These are phyloP conservation scores for Cladosporium oxysporum DNA, from an alignment of 2,329 filamentous ascomycete species.

Conservation along the genomic window DNA sequence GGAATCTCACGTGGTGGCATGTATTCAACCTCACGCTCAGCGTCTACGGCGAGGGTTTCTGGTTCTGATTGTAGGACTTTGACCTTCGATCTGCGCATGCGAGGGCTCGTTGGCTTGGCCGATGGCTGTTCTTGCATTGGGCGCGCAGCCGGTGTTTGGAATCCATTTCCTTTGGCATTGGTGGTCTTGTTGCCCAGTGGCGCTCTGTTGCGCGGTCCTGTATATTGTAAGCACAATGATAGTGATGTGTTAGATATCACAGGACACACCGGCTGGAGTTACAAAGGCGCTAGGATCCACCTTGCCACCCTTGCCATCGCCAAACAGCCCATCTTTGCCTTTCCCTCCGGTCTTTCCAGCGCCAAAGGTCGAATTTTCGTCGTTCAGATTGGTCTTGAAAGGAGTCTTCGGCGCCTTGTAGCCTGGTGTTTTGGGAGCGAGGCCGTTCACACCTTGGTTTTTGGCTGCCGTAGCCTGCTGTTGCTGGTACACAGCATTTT, in stretches of 20 bases:
- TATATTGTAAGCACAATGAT: constrained; percentile 39
- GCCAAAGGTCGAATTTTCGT: constrained; percentile 76
- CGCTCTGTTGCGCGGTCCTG: constrained; percentile 66
- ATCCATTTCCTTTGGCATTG: constrained; percentile 77
- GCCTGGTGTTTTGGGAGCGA: constrained; percentile 76
- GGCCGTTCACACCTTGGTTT: constrained; percentile 63
- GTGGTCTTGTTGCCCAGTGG: constrained; percentile 93
- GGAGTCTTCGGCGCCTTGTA: constrained; percentile 79
- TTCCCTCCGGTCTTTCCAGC: constrained; percentile 61
- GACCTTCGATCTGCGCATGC: constrained; percentile 55
- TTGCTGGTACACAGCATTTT: constrained; percentile 78
- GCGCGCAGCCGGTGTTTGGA: constrained; percentile 59
- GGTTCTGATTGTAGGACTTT: constrained; percentile 64
- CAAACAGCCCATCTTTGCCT: constrained; percentile 57
- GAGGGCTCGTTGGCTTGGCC: constrained; percentile 58
- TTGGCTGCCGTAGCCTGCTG: constrained; percentile 72
- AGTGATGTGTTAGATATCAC: neutral
- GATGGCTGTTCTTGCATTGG: constrained; percentile 55
- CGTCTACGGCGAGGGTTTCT: constrained; percentile 46
- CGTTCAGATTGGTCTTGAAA: constrained; percentile 72
- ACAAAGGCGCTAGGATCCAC: constrained; percentile 64
- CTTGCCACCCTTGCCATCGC: constrained; percentile 53
- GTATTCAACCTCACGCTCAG: constrained; percentile 82
- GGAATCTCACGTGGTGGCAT: constrained; percentile 71
- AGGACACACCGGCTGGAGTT: constrained; percentile 73